A percentile compares a stretch with the other conserved stretches of the same genome.
phyloP scores from a whole-genome alignment of 2,329 filamentous ascomycete species.

The Fusarium heterosporum region DNA sequence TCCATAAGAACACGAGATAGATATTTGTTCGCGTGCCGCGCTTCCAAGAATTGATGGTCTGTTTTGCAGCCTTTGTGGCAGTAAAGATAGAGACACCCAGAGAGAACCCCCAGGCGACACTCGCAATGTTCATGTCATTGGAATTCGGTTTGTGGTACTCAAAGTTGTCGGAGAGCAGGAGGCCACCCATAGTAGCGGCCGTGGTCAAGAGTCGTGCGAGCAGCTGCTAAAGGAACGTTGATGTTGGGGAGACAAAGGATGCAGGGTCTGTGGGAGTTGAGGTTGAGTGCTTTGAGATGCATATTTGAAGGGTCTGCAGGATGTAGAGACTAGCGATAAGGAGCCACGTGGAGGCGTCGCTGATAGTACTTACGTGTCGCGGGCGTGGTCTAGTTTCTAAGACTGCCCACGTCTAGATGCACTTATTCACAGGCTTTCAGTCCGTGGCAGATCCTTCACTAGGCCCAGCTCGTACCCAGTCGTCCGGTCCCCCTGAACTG shows the following conservation, averaged over 20 bases:
- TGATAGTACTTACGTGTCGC: background rate
- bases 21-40: conserved; percentile 40
- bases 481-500: background rate
- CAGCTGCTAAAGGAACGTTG: conserved; percentile 10
- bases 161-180: conserved; percentile 41
- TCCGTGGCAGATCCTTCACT: conserved; percentile 22
- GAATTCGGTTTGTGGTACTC: conserved; percentile 31
- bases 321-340: conserved; percentile 6
- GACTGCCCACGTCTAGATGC: background rate
- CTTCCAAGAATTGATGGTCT: conserved; percentile 46
- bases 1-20: conserved; percentile 45
- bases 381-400: background rate
- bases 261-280: background rate
- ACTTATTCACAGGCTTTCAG: conserved; percentile 18
- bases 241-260: background rate
- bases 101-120: conserved; percentile 47
- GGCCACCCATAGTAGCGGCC: conserved; percentile 34
- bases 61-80: conserved; percentile 39
- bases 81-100: conserved; percentile 46
- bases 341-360: conserved; percentile 9
- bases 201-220: background rate
- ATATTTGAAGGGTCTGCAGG: conserved; percentile 25
- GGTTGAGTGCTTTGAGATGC: conserved; percentile 7
- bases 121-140: conserved; percentile 48
- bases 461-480: conserved; percentile 3